Evolutionary conservation across 2,329 filamentous ascomycete species (phyloP), one percentile per base, ranked within the genome.

Genomic region (Exophiala sp.): DNA sequence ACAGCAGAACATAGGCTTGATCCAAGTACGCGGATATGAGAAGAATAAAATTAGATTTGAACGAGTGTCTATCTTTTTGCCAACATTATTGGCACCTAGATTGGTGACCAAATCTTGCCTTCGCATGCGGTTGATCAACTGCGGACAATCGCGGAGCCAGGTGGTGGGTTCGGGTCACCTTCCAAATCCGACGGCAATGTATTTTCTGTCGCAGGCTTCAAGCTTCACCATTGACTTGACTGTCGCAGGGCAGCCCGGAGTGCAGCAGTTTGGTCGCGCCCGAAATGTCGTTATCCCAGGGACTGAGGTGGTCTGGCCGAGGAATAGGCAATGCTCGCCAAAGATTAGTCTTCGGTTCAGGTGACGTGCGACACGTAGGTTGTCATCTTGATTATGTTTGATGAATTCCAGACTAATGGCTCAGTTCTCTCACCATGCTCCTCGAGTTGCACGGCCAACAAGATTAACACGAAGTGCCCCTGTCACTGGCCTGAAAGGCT

Each of bases 241-340:
- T n/a, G n/a, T n/a, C 5, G 23, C 21, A 5, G 38, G 13, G 11
- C 21, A n/a, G 3, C n/a, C 19, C 21, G 11, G 11, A 27, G 10
- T 13, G 16, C 22, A 6, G 13, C 41, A 16, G 11, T 16, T 9
- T 10, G 18, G 19, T 32, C 16, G 27, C 21, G 47, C 29, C 35
- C 46, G 43, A 21, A 23, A 55, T 58, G 56, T 50, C 56, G 22
- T 29, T 51, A 21, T 51, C 49, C 19, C 45, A 48, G 21, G 53
- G 56, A 30, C 42, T 58, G 48, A 47, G 55, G 44, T 54, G 53
- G 46, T 53, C 52, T 10, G 34, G 47, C 34, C 48, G 50, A 35
- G 50, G 47, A 14, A 48, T 56, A 16, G 38, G 47, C 30, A 50
- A 49, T 46, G 50, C 47, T 13, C 43, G 43, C n/a, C 46, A 47